A percentile compares a stretch with the other conserved stretches of the same genome.
phyloP scores from a whole-genome alignment of 2,329 filamentous ascomycete species.

The Chaetothyriales sp. region DNA sequence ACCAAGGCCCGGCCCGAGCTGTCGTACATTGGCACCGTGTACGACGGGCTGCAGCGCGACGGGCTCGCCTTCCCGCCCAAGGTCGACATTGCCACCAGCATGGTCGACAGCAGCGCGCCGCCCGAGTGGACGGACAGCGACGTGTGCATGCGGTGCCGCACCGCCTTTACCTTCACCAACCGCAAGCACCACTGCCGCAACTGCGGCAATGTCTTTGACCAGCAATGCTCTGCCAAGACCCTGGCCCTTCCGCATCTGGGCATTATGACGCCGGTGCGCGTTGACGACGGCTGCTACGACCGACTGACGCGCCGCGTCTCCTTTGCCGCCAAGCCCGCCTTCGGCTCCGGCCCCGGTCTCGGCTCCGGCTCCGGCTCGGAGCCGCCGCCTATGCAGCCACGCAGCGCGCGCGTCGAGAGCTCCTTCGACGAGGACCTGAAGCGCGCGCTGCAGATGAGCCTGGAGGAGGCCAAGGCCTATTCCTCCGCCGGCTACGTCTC shows the following conservation, averaged over 20 bases:
- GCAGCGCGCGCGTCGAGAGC: conserved; percentile 74
- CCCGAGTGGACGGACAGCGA: conserved; percentile 97
- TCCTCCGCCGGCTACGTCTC: conserved; percentile 55
- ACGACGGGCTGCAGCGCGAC: conserved; percentile 66
- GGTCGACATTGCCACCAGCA: conserved; percentile 78
- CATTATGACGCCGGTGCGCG: conserved; percentile 78
- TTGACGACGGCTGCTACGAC: conserved; percentile 89
- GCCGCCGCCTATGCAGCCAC: conserved; percentile 70
- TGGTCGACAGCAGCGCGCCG: conserved; percentile 92
- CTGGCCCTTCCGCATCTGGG: conserved; percentile 83
- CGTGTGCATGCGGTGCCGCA: conserved; percentile 95
- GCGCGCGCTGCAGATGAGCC: conserved; percentile 84
- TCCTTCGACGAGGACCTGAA: conserved; percentile 92
- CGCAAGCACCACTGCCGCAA: conserved; percentile 97
- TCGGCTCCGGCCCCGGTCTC: neutral
- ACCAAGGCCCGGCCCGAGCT: conserved; percentile 74
- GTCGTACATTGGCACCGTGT: conserved; percentile 77
- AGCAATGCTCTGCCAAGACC: conserved; percentile 80
- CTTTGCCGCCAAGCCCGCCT: conserved; percentile 40
- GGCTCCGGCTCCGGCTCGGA: no score
- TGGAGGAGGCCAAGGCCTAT: conserved; percentile 77
- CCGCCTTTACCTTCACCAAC: conserved; percentile 92
- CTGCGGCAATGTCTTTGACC: conserved; percentile 94
- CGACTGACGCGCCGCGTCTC: conserved; percentile 54
- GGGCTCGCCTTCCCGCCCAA: conserved; percentile 82